These are phyloP conservation scores for Manihot esculenta DNA, from an alignment of 441 rosid genomes.

Conservation along the genomic window DNA sequence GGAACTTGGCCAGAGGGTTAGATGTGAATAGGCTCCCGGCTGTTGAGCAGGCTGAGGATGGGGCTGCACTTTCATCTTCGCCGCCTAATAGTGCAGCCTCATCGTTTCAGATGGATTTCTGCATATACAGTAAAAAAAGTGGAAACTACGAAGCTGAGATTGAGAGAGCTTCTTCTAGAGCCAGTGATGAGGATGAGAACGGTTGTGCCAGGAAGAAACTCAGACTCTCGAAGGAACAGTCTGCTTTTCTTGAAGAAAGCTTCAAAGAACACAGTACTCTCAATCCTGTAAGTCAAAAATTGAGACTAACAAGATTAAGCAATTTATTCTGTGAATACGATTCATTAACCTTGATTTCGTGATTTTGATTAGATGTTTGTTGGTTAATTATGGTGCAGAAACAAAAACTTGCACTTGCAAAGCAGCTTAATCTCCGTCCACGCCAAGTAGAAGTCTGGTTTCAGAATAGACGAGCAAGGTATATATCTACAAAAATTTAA, in stretches of 20 bases:
- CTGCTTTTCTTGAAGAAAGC: conserved; percentile 92
- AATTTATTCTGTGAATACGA: background rate
- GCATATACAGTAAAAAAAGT: conserved; percentile 40
- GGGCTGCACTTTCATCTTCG: conserved; percentile 40
- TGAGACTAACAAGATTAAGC: too few species aligned
- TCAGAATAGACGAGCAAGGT: conserved; percentile 96
- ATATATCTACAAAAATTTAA: background rate
- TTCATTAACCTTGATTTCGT: too few species aligned
- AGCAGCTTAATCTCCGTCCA: conserved; percentile 88
- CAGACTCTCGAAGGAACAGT: conserved; percentile 84
- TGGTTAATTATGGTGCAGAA: conserved; percentile 44
- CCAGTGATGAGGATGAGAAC: conserved; percentile 87
- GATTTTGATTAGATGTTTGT: background rate
- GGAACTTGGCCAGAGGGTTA: conserved; percentile 17
- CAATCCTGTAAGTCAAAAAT: conserved; percentile 60
- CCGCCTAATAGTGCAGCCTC: conserved; percentile 74
- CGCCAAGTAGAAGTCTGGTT: conserved; percentile 98
- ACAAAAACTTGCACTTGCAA: conserved; percentile 80
- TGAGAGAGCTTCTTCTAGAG: conserved; percentile 67
- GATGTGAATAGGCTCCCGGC: conserved; percentile 22
- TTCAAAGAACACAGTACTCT: conserved; percentile 91
- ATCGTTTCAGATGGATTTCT: conserved; percentile 75
- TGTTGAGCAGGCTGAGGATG: conserved; percentile 35
- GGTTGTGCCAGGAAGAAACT: conserved; percentile 83
- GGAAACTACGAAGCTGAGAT: conserved; percentile 41